These are phyloP conservation scores for Asterochloris sp. DNA, from an alignment of 139 green algal species.

Conservation along the genomic window DNA sequence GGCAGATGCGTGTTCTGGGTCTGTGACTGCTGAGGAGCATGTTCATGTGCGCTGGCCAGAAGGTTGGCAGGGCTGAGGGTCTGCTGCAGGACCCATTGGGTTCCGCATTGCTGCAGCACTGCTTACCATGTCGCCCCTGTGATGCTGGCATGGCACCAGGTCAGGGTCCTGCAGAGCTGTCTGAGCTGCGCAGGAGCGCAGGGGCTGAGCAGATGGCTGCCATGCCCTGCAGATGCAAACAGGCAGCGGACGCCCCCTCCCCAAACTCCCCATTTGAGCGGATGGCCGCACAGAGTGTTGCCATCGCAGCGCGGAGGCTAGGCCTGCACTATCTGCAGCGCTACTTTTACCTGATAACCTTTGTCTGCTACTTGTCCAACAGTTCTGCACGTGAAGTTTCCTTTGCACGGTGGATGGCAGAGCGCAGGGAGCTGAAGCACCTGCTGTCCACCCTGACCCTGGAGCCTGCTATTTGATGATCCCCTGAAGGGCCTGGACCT, in stretches of 20 bases:
- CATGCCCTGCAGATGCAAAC: conserved; percentile 18
- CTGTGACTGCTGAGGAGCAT: no score
- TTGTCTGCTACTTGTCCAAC: conserved; percentile 38
- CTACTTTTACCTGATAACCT: conserved; percentile 86
- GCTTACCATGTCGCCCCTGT: no score
- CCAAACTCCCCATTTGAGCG: conserved; percentile 2
- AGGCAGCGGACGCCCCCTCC: conserved; percentile 18
- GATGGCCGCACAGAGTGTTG: not conserved
- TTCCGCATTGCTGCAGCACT: no score
- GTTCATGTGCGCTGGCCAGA: no score
- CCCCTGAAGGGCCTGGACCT: no score
- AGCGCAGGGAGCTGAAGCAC: conserved; percentile 59
- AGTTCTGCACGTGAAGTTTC: not conserved
- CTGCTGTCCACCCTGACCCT: conserved; percentile 48
- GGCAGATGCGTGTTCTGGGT: no score
- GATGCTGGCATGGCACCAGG: no score
- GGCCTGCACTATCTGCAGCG: conserved; percentile 90
- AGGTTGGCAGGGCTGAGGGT: no score
- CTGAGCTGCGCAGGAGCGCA: no score
- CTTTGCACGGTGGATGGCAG: conserved; percentile 54
- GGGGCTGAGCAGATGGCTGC: no score
- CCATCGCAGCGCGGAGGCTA: conserved; percentile 62
- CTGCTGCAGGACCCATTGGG: no score
- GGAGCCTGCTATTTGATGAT: conserved; percentile 23
- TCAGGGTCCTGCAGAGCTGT: no score